Base-by-base conservation (phyloP, 148 eudicot genomes). In the Nepenthes gracilis region DNA sequence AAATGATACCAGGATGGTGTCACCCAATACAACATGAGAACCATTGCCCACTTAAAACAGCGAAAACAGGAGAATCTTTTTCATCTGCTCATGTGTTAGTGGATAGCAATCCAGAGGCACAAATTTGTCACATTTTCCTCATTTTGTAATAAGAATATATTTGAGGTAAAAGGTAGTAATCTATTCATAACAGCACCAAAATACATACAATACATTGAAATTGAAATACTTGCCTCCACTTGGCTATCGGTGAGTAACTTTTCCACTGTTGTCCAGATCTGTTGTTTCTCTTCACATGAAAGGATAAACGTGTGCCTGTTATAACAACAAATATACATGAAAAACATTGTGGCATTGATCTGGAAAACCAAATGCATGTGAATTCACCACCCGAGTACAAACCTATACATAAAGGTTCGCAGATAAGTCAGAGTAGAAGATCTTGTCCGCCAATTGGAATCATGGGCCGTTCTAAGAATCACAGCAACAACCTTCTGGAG, bases 371-470 rank as follows among this genome's bases (percentile, higher is more conserved):
- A 38, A 45, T 33, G 43, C 36, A 32, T 35, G 36, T 33, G 54
- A 55, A 50, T 52, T 50, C 35, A 33, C 62, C 15, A 34, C 50
- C 63, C 48, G 51, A 68, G 57, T 54, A 65, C n/a, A 59, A 57
- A 94, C 99, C 99, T 83, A 66, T 86, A 94, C 97, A 94, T 94
- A 74, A 89, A 94, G 57, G 84, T 73, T 38, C 95, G 78, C 67
- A 94, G 79, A 77, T 79, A 94, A 32, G 99, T 94, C 75, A 94
- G 60, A 66, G 95, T 81, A 62, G 97, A 95, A 59, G 99, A 94
- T 80, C 99, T 85, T 13, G 91, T 89, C 67, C 99, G 84, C 99
- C 99, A 94, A 70, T 94, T 94, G 38, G 92, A 70, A 85, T 94
- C 99, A 76, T 60, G 72, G 64, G 92, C 89, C 70, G 89, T 83